Evolutionary conservation across 1,139 yeast species (phyloP).

Genomic region (Lodderomyces parapsilosis): DNA sequence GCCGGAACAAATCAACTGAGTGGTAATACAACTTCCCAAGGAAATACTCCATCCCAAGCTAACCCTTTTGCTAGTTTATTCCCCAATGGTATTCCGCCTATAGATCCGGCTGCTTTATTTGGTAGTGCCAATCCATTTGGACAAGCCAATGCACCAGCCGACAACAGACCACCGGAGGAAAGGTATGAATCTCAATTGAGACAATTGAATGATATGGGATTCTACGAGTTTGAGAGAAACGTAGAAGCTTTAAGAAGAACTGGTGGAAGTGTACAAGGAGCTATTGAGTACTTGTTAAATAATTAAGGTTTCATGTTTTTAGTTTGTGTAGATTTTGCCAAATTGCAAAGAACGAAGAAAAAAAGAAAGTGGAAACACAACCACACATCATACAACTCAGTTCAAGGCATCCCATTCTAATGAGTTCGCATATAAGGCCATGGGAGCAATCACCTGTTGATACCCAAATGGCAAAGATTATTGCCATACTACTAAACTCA

Average conservation of each 20-base stretch:
- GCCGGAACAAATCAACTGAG: slow-evolving; percentile 14
- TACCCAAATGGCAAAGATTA: slow-evolving; percentile 31
- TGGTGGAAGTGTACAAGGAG: slow-evolving; percentile 98
- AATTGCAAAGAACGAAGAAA: not conserved
- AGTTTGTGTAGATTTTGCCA: not conserved
- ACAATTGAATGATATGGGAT: slow-evolving; percentile 95
- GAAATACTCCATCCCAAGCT: slow-evolving; percentile 23
- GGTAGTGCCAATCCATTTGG: slow-evolving; percentile 29
- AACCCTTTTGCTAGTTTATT: slow-evolving; percentile 55
- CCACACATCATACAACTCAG: no score
- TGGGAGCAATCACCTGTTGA: slow-evolving; percentile 28
- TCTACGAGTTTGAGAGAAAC: slow-evolving; percentile 88
- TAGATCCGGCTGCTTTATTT: slow-evolving; percentile 46
- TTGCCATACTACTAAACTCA: slow-evolving; percentile 36
- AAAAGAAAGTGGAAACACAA: no score
- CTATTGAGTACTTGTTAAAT: slow-evolving; percentile 68
- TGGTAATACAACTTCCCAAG: slow-evolving; percentile 13
- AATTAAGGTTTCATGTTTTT: not conserved
- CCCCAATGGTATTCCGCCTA: slow-evolving; percentile 36
- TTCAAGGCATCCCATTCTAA: no score
- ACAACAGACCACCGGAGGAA: slow-evolving; percentile 93
- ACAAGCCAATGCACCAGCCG: slow-evolving; percentile 48
- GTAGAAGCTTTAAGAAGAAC: slow-evolving; percentile 89
- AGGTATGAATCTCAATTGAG: slow-evolving; percentile 86
- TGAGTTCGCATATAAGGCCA: not conserved